These are phyloP conservation scores for Xylariaceae sp. DNA, from an alignment of 2,329 filamentous ascomycete species.

Conservation along the genomic window DNA sequence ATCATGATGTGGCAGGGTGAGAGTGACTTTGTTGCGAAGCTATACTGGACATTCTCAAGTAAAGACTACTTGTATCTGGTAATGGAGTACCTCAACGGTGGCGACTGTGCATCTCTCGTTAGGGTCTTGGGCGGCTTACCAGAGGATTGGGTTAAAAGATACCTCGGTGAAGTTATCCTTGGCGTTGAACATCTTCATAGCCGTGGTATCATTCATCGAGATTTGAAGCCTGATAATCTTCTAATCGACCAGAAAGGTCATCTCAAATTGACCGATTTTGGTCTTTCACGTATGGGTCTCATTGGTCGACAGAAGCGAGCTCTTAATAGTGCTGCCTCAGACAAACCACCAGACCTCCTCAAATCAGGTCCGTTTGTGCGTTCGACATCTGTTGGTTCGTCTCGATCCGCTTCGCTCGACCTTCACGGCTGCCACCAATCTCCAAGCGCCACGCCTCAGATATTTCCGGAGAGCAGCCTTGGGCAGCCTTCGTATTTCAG, in stretches of 20 bases:
- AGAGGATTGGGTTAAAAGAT: slow-evolving; percentile 98
- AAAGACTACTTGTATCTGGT: slow-evolving; percentile 98
- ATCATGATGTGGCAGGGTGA: slow-evolving; percentile 99
- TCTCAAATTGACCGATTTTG: slow-evolving; percentile 95
- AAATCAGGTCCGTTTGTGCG: slow-evolving; percentile 89
- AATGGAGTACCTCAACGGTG: slow-evolving; percentile 98
- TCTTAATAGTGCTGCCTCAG: slow-evolving; percentile 67
- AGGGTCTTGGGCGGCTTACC: slow-evolving; percentile 87
- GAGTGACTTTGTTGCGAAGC: slow-evolving; percentile 96
- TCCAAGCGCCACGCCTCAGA: slow-evolving; percentile 76
- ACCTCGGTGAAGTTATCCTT: slow-evolving; percentile 92
- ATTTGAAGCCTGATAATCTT: slow-evolving; percentile 94
- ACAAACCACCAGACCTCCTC: slow-evolving; percentile 85
- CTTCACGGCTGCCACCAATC: slow-evolving; percentile 68
- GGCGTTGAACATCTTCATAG: slow-evolving; percentile 94
- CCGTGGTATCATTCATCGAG: slow-evolving; percentile 91
- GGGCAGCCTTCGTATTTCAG: slow-evolving; percentile 92
- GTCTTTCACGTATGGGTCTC: slow-evolving; percentile 92
- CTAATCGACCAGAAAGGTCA: slow-evolving; percentile 96
- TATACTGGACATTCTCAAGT: slow-evolving; percentile 99
- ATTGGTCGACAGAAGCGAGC: slow-evolving; percentile 95
- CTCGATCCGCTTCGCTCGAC: slow-evolving; percentile 89
- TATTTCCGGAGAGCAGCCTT: slow-evolving; percentile 73
- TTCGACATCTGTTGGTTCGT: slow-evolving; percentile 79
- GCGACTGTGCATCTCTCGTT: slow-evolving; percentile 93